Conservation (phyloP, 257 asterid genomes). For the Marsdenia floribunda region DNA sequence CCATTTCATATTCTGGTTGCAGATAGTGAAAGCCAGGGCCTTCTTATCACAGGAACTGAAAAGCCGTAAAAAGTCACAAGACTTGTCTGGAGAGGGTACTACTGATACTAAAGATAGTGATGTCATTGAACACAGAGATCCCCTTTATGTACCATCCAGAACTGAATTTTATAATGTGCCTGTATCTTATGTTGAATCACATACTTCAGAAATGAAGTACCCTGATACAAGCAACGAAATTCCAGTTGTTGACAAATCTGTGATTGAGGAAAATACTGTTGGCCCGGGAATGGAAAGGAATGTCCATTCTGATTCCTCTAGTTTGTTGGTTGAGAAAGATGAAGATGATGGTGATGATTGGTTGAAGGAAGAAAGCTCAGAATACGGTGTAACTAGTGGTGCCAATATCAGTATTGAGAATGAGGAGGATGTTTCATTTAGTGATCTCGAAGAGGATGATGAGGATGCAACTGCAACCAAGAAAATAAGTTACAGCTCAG, state of each 20-base stretch:
- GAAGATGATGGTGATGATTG: slow-evolving; percentile 92
- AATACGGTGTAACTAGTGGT: slow-evolving; percentile 32
- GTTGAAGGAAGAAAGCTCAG: slow-evolving; percentile 80
- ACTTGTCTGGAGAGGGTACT: slow-evolving; percentile 25
- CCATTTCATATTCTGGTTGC: slow-evolving; percentile 17
- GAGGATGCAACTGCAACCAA: slow-evolving; percentile 47
- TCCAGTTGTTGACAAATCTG: slow-evolving; percentile 31
- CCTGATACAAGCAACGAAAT: slow-evolving; percentile 33
- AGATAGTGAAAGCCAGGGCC: slow-evolving; percentile 77
- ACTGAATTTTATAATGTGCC: slow-evolving; percentile 1
- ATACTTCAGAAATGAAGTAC: slow-evolving; percentile 33
- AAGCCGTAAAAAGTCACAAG: slow-evolving; percentile 31
- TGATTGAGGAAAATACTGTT: slow-evolving; percentile 20
- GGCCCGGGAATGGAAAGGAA: slow-evolving; percentile 27
- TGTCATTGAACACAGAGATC: slow-evolving; percentile 36
- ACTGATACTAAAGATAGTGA: slow-evolving; percentile 30
- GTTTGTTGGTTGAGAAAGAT: slow-evolving; percentile 34
- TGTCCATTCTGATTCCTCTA: slow-evolving; percentile 16
- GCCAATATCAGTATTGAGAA: slow-evolving; percentile 48
- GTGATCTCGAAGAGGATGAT: slow-evolving; percentile 95
- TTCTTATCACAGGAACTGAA: slow-evolving; percentile 48
- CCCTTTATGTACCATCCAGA: slow-evolving; percentile 43
- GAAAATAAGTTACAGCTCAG: slow-evolving; percentile 49
- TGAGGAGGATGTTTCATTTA: slow-evolving; percentile 94
- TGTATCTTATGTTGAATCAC: slow-evolving; percentile 16